A percentile compares a stretch with the other conserved stretches of the same genome.
phyloP scores from a whole-genome alignment of 768 basidiomycete genomes.

The Lentinula detonsa region DNA sequence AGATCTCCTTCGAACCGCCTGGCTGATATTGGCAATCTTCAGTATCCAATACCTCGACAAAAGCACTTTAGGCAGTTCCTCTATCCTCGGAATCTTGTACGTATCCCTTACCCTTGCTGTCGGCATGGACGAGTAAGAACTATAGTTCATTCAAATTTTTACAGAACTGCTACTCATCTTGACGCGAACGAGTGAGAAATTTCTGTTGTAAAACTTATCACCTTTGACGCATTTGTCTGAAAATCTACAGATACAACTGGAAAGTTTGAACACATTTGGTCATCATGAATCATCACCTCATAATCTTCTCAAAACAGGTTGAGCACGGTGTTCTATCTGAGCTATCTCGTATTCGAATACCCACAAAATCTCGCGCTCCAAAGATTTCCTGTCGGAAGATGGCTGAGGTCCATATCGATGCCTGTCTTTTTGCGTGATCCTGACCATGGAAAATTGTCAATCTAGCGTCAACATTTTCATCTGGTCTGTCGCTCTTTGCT shows the following conservation, averaged over 20 bases:
- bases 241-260: slow-evolving; percentile 55
- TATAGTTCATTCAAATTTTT: not conserved
- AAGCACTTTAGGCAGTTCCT: slow-evolving; percentile 58
- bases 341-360: slow-evolving; percentile 66
- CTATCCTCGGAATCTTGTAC: slow-evolving; percentile 67
- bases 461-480: slow-evolving; percentile 57
- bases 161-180: slow-evolving; percentile 54
- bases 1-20: not conserved
- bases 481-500: slow-evolving; percentile 58
- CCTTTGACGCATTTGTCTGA: not conserved
- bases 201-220: not conserved
- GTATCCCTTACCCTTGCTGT: slow-evolving; percentile 10
- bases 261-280: slow-evolving; percentile 15
- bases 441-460: not conserved
- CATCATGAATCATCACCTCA: not conserved
- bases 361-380: slow-evolving; percentile 71
- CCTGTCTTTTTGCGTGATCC: not conserved
- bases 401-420: slow-evolving; percentile 55
- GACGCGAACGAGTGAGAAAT: slow-evolving; percentile 54
- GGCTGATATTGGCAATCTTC: not conserved
- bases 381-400: slow-evolving; percentile 70
- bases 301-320: slow-evolving; percentile 38
- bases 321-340: slow-evolving; percentile 69
- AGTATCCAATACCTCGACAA: slow-evolving; percentile 80
- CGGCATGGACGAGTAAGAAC: not conserved